phyloP scores from a whole-genome alignment of 108 stramenopile genomes.

The Fragilaria crotonensis region DNA sequence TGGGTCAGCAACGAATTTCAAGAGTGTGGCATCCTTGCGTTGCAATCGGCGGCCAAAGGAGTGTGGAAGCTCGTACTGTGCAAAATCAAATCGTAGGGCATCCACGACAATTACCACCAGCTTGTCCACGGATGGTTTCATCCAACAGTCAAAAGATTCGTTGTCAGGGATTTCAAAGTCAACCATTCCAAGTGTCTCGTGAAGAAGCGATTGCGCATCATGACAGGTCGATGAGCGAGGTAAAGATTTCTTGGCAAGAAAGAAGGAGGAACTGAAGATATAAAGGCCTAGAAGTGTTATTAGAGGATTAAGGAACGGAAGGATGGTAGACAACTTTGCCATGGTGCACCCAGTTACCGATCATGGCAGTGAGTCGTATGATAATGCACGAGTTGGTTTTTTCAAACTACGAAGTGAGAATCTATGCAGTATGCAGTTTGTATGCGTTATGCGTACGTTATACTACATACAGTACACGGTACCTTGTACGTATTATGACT shows the following conservation, averaged over 20 bases:
- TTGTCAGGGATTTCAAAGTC: constrained; percentile 5
- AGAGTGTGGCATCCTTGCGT: constrained; percentile 13
- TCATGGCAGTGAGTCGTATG: too few species aligned
- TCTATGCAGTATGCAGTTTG: too few species aligned
- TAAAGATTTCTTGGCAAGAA: constrained; percentile 41
- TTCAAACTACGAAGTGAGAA: too few species aligned
- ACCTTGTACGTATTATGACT: too few species aligned
- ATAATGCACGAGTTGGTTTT: too few species aligned
- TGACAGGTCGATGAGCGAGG: constrained; percentile 40
- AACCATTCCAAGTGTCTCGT: constrained; percentile 26
- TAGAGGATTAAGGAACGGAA: too few species aligned
- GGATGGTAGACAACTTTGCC: too few species aligned
- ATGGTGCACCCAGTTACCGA: too few species aligned
- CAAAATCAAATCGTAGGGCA: constrained; percentile 95
- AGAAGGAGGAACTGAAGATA: constrained; percentile 47
- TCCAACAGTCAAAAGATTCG: constrained; percentile 46
- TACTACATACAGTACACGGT: too few species aligned
- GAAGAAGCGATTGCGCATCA: constrained; percentile 29
- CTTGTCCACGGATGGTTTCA: constrained; percentile 65
- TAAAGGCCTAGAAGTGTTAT: constrained; percentile 25
- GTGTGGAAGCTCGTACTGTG: constrained; percentile 55
- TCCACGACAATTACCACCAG: constrained; percentile 88
- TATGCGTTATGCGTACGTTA: too few species aligned
- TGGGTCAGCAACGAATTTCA: constrained; percentile 94
- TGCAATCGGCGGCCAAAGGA: constrained; percentile 64